phyloP scores from a whole-genome alignment of 305 asterid genomes.

The Salvia sclarea region DNA sequence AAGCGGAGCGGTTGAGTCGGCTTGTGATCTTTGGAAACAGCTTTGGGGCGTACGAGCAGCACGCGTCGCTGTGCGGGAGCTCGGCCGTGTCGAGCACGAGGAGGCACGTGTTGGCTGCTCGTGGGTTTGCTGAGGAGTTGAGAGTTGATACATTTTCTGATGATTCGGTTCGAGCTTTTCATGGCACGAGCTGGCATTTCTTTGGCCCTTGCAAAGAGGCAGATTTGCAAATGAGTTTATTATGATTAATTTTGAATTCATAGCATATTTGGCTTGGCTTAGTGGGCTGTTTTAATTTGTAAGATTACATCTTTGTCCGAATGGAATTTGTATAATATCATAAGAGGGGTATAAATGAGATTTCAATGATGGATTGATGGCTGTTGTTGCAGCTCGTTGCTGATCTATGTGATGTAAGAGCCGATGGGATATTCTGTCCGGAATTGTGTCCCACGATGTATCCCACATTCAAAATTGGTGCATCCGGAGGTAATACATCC shows the following conservation, averaged over 20 bases:
- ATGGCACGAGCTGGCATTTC: conserved; percentile 78
- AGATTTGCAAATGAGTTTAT: conserved; percentile 38
- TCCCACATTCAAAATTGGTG: too few relatives aligned
- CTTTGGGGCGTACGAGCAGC: conserved; percentile 59
- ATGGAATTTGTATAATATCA: too few relatives aligned
- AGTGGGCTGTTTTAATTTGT: too few relatives aligned
- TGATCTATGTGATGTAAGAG: too few relatives aligned
- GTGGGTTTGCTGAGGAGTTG: conserved; percentile 54
- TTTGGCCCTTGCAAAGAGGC: conserved; percentile 38
- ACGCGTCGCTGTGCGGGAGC: conserved; percentile 34
- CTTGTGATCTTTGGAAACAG: conserved; percentile 71
- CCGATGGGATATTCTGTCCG: too few relatives aligned
- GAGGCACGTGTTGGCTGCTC: conserved; percentile 54
- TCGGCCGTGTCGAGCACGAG: conserved; percentile 37
- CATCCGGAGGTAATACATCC: too few relatives aligned
- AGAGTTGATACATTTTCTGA: conserved; percentile 38
- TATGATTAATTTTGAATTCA: too few relatives aligned
- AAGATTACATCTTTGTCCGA: too few relatives aligned
- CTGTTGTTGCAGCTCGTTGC: not conserved
- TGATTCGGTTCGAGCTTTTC: conserved; percentile 56
- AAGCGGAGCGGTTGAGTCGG: conserved; percentile 38
- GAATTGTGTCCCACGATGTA: too few relatives aligned
- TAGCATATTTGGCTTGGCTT: too few relatives aligned
- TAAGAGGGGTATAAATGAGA: not conserved
- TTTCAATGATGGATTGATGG: not conserved